Evolutionary conservation across 2,329 filamentous ascomycete species (phyloP).

Genomic region (Aspergillus sp.): DNA sequence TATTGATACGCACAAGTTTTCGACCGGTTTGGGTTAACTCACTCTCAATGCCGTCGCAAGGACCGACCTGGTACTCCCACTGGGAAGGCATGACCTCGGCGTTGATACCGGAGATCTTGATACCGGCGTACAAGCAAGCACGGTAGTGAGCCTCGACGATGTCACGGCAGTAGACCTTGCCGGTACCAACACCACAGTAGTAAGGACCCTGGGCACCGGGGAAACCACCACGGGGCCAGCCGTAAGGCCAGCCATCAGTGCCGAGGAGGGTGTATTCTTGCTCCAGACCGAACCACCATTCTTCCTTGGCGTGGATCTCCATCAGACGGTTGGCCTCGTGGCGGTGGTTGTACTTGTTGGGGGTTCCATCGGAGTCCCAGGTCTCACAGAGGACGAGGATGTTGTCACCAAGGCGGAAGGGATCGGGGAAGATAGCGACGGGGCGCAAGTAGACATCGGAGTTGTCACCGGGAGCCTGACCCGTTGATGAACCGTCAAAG

Average conservation of each 20-base stretch:
- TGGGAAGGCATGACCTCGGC: constrained; percentile 98
- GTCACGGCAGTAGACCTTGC: constrained; percentile 97
- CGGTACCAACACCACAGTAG: constrained; percentile 97
- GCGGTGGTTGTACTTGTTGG: constrained; percentile 98
- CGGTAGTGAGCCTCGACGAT: constrained; percentile 96
- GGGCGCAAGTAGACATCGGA: constrained; percentile 96
- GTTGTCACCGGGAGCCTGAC: constrained; percentile 90
- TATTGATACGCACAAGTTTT: constrained; percentile 5
- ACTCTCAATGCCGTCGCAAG: constrained; percentile 82
- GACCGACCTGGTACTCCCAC: constrained; percentile 98
- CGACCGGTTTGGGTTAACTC: constrained; percentile 41
- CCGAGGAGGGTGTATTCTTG: constrained; percentile 97
- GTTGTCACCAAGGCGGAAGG: constrained; percentile 87
- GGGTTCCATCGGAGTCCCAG: constrained; percentile 89
- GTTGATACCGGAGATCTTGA: constrained; percentile 97
- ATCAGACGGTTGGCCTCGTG: constrained; percentile 89
- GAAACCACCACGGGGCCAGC: constrained; percentile 86
- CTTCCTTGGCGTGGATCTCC: constrained; percentile 77
- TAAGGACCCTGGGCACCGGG: constrained; percentile 91
- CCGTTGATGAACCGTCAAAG: constrained; percentile 87
- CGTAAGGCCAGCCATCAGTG: constrained; percentile 81
- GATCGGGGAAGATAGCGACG: constrained; percentile 84
- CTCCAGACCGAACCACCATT: constrained; percentile 97
- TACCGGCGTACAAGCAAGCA: constrained; percentile 81
- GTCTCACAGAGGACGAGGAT: constrained; percentile 93